Percentiles rank a stretch among this genome's conserved stretches.
phyloP scores from a whole-genome alignment of 495 filamentous ascomycete species.

The Aspergillus hancockii region DNA sequence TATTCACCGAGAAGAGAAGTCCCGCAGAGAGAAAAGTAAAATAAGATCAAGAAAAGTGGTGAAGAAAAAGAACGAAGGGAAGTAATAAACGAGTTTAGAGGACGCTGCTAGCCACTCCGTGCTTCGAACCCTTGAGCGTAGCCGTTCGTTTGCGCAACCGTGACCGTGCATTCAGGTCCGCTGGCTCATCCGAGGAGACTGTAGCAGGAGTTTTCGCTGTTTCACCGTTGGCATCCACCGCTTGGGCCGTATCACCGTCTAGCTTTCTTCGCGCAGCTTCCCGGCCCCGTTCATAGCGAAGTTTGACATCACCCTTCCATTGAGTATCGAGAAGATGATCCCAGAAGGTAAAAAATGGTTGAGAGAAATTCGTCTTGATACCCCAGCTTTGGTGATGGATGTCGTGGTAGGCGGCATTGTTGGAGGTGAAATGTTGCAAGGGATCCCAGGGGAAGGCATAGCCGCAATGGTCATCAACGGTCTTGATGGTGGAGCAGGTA shows the following conservation, averaged over 20 bases:
- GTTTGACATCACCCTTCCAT: slow-evolving; percentile 46
- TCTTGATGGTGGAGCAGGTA: slow-evolving; percentile 83
- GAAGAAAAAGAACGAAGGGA: slow-evolving; percentile 10
- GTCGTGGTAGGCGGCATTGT: slow-evolving; percentile 95
- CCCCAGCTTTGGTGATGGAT: slow-evolving; percentile 99
- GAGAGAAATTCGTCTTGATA: slow-evolving; percentile 68
- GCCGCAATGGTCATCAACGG: slow-evolving; percentile 95
- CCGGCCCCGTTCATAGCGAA: slow-evolving; percentile 47
- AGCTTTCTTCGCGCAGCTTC: slow-evolving; percentile 44
- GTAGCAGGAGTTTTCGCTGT: slow-evolving; percentile 18
- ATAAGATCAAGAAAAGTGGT: slow-evolving; percentile 6
- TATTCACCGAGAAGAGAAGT: slow-evolving; percentile 9
- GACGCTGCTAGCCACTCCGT: slow-evolving; percentile 43
- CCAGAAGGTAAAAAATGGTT: slow-evolving; percentile 56
- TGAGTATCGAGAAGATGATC: slow-evolving; percentile 48
- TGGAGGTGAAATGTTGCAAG: slow-evolving; percentile 83
- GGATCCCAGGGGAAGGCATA: slow-evolving; percentile 96
- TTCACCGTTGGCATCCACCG: slow-evolving; percentile 14
- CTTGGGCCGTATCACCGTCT: slow-evolving; percentile 29
- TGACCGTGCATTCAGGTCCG: slow-evolving; percentile 30
- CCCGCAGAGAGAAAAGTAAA: background rate
- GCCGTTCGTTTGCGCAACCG: slow-evolving; percentile 41
- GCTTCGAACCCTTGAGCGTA: slow-evolving; percentile 40
- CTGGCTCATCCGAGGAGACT: slow-evolving; percentile 33
- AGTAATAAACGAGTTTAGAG: slow-evolving; percentile 29